Evolutionary conservation across 352 stramenopile genomes (phyloP).

Genomic region (Paralagenidium karlingii): DNA sequence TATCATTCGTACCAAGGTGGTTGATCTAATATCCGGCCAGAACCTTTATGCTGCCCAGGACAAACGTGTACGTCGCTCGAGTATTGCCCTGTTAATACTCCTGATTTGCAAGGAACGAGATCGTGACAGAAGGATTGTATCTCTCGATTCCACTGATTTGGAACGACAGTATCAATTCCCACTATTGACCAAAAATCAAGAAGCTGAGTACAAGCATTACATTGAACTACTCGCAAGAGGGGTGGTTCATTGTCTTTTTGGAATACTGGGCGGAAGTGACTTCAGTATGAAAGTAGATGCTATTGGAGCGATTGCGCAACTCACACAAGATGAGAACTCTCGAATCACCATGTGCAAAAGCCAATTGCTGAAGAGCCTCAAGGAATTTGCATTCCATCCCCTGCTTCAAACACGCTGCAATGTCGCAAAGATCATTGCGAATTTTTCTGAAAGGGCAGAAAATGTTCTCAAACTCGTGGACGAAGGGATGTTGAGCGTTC

Average conservation of each 20-base stretch:
- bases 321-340: conserved; percentile 47
- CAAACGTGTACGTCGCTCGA: conserved; percentile 37
- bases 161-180: too few species aligned
- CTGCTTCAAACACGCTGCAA: conserved; percentile 38
- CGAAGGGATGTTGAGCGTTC: conserved; percentile 35
- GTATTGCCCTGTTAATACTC: conserved; percentile 42
- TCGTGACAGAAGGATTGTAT: too few species aligned
- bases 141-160: too few species aligned
- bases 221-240: conserved; percentile 58
- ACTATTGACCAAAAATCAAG: conserved; percentile 2
- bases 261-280: conserved; percentile 49
- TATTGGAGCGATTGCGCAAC: conserved; percentile 45
- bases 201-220: conserved; percentile 52
- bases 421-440: conserved; percentile 60
- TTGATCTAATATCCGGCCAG: conserved; percentile 34
- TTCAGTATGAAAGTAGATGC: conserved; percentile 62
- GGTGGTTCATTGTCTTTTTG: conserved; percentile 59
- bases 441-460: conserved; percentile 54
- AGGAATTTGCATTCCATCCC: conserved; percentile 54
- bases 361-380: conserved; percentile 32
- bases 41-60: conserved; percentile 45
- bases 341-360: conserved; percentile 58
- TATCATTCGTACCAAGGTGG: conserved; percentile 44
- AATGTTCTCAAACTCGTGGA: conserved; percentile 67
- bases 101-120: conserved; percentile 48